These are phyloP conservation scores for Gossypium ekmanianum DNA, from an alignment of 345 rosid genomes.

Conservation along the genomic window DNA sequence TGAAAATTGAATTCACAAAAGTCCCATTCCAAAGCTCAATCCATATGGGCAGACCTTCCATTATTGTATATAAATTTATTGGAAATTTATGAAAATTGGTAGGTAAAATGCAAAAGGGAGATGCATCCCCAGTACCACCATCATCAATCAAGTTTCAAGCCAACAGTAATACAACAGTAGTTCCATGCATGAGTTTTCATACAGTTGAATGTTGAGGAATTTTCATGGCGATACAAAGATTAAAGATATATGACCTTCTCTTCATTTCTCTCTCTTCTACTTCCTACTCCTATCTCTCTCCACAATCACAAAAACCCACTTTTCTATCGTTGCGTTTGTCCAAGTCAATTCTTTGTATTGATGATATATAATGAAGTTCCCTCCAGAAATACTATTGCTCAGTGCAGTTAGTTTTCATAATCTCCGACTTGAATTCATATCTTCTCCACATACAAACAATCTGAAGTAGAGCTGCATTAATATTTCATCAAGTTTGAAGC, in stretches of 20 bases:
- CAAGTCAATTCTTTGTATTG: background rate
- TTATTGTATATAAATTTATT: no score
- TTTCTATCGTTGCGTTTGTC: background rate
- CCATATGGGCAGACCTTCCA: background rate
- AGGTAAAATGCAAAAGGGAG: background rate
- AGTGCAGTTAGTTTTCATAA: background rate
- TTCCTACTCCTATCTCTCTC: background rate
- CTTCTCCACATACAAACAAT: background rate
- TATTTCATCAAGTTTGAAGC: background rate
- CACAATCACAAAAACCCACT: background rate
- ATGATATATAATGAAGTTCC: background rate
- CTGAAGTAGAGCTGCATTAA: constrained; percentile 2
- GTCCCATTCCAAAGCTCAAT: background rate
- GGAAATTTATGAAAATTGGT: background rate
- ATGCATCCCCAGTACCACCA: background rate
- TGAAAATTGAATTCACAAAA: background rate
- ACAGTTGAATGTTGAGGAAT: background rate
- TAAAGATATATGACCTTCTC: background rate
- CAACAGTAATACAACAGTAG: background rate
- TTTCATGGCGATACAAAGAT: background rate
- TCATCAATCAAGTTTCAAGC: background rate
- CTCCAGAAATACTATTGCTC: background rate
- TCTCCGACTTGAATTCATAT: background rate
- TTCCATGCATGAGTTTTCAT: constrained; percentile 1
- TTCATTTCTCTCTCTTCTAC: background rate